These are phyloP conservation scores for Gossypium stocksii DNA, from an alignment of 345 rosid genomes.

Conservation along the genomic window DNA sequence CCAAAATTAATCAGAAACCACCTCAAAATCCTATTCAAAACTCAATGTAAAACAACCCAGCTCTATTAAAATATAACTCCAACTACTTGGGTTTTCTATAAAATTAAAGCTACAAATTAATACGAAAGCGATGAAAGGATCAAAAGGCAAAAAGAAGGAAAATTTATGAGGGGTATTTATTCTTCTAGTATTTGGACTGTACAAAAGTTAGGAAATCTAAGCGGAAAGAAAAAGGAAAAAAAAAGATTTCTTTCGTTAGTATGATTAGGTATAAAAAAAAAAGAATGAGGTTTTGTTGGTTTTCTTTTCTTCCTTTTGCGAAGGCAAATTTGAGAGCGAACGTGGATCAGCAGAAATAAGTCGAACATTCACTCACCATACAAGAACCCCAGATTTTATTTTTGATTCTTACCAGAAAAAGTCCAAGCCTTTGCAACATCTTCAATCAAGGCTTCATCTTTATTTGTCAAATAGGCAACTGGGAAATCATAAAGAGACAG, in stretches of 20 bases:
- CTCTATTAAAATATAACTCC: neutral
- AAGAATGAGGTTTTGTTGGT: conserved; percentile 4
- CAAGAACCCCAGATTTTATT: neutral
- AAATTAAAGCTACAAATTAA: conserved; percentile 5
- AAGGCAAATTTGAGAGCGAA: conserved; percentile 40
- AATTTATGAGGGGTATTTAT: neutral
- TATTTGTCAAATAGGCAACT: neutral
- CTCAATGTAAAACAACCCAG: conserved; percentile 5
- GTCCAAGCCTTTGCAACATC: conserved; percentile 9
- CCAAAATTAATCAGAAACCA: neutral
- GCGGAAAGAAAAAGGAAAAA: conserved; percentile 5
- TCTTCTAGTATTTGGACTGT: neutral
- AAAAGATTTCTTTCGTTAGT: neutral
- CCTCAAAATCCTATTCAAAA: conserved; percentile 9
- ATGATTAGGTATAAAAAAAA: neutral
- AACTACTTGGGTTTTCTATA: conserved; percentile 9
- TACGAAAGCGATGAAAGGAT: neutral
- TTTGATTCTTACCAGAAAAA: conserved; percentile 18
- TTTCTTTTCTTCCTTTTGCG: conserved; percentile 29
- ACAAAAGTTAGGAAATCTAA: neutral
- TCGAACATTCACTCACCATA: conserved; percentile 22
- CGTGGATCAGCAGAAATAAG: conserved; percentile 32
- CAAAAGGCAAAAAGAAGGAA: neutral
- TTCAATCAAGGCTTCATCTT: neutral
- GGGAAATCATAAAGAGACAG: neutral